Evolutionary conservation across 2,329 filamentous ascomycete genomes (phyloP), one percentile per base, ranked within the genome.

Genomic region (Orbilia quercus): DNA sequence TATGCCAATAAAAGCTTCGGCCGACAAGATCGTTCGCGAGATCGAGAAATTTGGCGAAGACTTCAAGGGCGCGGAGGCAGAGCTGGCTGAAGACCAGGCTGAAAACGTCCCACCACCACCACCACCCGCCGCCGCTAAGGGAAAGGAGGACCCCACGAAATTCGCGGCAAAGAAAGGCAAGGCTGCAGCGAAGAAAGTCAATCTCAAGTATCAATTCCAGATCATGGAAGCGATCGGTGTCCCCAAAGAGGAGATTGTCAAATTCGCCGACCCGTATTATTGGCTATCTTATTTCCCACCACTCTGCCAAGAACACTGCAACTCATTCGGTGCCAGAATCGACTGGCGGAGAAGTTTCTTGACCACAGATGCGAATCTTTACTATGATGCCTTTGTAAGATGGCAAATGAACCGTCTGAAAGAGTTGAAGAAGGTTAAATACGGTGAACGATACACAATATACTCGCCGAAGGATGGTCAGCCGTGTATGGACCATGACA

Each of bases 391-490:
- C 2, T 99, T 99, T 79, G 90, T 98, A 42, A 85, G 91, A 78
- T 99, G 95, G 95, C 95, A 98, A 82, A 97, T 98, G 91, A 93
- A 91, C 80, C 90, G 91, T 75, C 85, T 98, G 57, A 91, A 90
- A 81, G 91, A 95, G 80, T 83, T 96, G 74, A 87, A 91, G 78
- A 98, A 97, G 84, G 94, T 98, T 82, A 91, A 93, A 82, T 96
- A 95, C 78, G 92, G 92, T 63, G 95, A 92, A 83, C 85, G 92
- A 78, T 96, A 97, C 81, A 98, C 94, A 5, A 90, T 98, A 76
- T 96, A 97, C 84, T 91, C 88, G 20, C 91, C 91, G 70, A 96
- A 96, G 82, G 92, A 96, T 78, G 90, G 90, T 31, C 91, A 95
- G 80, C 89, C 91, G 14, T 95, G 91, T 81, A 89, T 95, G 86